Conservation (phyloP, 495 filamentous ascomycete species). For the Penicillium fimorum region DNA sequence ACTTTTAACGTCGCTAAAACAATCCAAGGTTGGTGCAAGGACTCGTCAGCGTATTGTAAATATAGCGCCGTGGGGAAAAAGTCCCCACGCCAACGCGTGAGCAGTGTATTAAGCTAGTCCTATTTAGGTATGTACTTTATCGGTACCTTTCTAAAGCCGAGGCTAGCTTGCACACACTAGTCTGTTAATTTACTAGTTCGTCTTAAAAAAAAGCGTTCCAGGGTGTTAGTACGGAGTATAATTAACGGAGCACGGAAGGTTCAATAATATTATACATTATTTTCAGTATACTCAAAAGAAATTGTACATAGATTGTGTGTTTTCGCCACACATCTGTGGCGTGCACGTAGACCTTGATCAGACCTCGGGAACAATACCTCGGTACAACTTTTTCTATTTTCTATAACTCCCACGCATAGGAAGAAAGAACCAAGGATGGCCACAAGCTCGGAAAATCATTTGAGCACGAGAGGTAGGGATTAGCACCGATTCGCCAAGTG, state of each 20-base stretch:
- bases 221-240: background rate
- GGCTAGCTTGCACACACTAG: background rate
- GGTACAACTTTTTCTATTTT: too few relatives aligned
- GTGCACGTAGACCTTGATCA: background rate
- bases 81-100: slow-evolving; percentile 8
- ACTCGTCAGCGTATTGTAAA: slow-evolving; percentile 13
- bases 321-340: background rate
- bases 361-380: too few relatives aligned
- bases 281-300: background rate
- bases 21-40: slow-evolving; percentile 7
- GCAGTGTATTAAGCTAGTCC: background rate
- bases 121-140: background rate
- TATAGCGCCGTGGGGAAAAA: slow-evolving; percentile 6
- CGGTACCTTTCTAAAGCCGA: background rate
- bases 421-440: background rate
- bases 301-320: background rate
- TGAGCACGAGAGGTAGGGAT: background rate
- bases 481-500: slow-evolving; percentile 6
- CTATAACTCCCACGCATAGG: background rate
- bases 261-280: background rate
- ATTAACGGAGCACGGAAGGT: background rate
- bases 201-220: too few relatives aligned
- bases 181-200: background rate
- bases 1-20: background rate
- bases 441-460: background rate